These are phyloP conservation scores for Boletus barrowsii DNA, from an alignment of 768 basidiomycete species.

Conservation along the genomic window DNA sequence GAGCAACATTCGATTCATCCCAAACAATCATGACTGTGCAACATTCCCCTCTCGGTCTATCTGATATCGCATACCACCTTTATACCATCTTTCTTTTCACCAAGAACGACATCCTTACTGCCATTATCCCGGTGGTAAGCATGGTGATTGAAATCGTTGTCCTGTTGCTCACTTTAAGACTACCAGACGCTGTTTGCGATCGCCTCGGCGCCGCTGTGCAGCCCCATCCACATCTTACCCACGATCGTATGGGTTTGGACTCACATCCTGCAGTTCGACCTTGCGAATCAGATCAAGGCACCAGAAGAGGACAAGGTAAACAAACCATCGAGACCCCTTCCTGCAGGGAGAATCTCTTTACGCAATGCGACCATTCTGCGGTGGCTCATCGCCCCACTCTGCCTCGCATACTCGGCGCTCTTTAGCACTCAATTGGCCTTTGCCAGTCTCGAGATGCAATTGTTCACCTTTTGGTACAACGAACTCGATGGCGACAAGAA, in stretches of 20 bases:
- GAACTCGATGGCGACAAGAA: slow-evolving; percentile 37
- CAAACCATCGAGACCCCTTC: slow-evolving; percentile 45
- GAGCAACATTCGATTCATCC: neutral
- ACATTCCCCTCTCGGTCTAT: neutral
- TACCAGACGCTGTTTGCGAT: slow-evolving; percentile 33
- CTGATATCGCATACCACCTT: slow-evolving; percentile 18
- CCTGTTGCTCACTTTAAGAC: neutral
- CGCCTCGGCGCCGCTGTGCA: slow-evolving; percentile 32
- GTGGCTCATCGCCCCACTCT: slow-evolving; percentile 36
- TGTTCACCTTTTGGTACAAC: slow-evolving; percentile 38
- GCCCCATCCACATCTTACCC: slow-evolving; percentile 20
- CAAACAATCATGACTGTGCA: slow-evolving; percentile 17
- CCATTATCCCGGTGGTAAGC: slow-evolving; percentile 44
- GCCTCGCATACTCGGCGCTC: slow-evolving; percentile 32
- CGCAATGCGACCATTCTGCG: slow-evolving; percentile 35
- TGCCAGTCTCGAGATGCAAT: slow-evolving; percentile 34
- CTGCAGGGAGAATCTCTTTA: slow-evolving; percentile 40
- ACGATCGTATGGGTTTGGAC: slow-evolving; percentile 44
- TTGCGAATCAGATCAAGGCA: slow-evolving; percentile 43
- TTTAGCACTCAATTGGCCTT: slow-evolving; percentile 32
- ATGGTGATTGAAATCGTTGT: too few species aligned
- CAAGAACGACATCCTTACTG: slow-evolving; percentile 46
- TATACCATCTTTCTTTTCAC: slow-evolving; percentile 39
- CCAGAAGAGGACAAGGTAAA: slow-evolving; percentile 44
- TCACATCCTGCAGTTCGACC: slow-evolving; percentile 43